phyloP scores from a whole-genome alignment of 2,329 filamentous ascomycete genomes.

The Fusarium acutatum region DNA sequence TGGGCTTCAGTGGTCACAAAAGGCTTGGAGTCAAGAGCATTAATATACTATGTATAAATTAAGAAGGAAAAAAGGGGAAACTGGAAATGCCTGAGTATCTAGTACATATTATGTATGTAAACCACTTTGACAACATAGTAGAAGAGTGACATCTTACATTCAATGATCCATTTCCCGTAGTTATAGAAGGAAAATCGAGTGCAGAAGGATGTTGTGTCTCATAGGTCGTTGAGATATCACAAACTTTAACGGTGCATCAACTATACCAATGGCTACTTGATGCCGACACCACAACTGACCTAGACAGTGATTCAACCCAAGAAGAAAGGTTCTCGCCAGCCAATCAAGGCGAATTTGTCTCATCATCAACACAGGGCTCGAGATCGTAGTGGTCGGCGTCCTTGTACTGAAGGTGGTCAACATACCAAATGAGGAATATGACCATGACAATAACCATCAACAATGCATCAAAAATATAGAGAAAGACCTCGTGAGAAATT shows the following conservation, averaged over 20 bases:
- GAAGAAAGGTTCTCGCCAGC: rapidly evolving
- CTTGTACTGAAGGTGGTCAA: background rate
- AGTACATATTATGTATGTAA: no score
- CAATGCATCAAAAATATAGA: slow-evolving; percentile 48
- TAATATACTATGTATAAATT: no score
- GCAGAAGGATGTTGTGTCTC: background rate
- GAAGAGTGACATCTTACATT: no score
- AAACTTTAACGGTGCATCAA: background rate
- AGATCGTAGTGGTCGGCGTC: rapidly evolving
- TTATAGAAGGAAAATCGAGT: no score
- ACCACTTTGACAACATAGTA: no score
- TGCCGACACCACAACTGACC: no score
- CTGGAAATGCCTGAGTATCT: no score
- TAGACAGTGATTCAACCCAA: background rate
- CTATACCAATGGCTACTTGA: no score
- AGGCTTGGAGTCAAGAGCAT: no score
- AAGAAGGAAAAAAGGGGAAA: no score
- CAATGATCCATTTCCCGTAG: no score
- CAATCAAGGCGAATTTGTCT: background rate
- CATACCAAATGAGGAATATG: background rate
- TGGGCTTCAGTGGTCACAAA: no score
- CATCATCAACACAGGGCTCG: rapidly evolving
- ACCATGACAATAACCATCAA: slow-evolving; percentile 35
- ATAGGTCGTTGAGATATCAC: background rate
- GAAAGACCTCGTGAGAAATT: slow-evolving; percentile 40